Percentiles rank a stretch among this genome's conserved stretches.
These are phyloP conservation scores for Penicillium tannophilum DNA, from an alignment of 495 filamentous ascomycete species.

Conservation along the genomic window DNA sequence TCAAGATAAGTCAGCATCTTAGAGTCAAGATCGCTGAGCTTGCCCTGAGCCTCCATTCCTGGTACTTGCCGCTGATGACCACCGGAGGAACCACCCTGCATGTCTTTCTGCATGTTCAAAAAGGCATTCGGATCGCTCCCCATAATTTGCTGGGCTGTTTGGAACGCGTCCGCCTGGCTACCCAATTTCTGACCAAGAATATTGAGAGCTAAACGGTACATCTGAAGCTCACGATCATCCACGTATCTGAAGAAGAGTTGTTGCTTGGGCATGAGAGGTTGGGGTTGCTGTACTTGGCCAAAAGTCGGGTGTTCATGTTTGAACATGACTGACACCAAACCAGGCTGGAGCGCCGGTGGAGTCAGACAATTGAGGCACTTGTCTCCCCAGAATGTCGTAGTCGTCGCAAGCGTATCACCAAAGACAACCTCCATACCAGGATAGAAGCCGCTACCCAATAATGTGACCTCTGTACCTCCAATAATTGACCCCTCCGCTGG, in stretches of 20 bases:
- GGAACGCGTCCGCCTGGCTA: slow-evolving; percentile 52
- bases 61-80: slow-evolving; percentile 49
- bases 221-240: slow-evolving; percentile 75
- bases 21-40: slow-evolving; percentile 62
- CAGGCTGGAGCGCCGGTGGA: slow-evolving; percentile 70
- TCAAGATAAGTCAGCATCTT: slow-evolving; percentile 74
- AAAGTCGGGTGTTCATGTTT: slow-evolving; percentile 60
- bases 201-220: slow-evolving; percentile 51
- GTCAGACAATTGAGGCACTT: slow-evolving; percentile 81
- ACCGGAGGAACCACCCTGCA: slow-evolving; percentile 44
- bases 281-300: slow-evolving; percentile 44
- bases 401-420: slow-evolving; percentile 73
- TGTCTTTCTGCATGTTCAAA: slow-evolving; percentile 48
- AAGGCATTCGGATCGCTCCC: slow-evolving; percentile 48
- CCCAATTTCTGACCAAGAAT: slow-evolving; percentile 51
- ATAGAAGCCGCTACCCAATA: slow-evolving; percentile 77
- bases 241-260: slow-evolving; percentile 74
- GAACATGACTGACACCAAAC: slow-evolving; percentile 74
- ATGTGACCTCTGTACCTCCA: slow-evolving; percentile 84
- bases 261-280: slow-evolving; percentile 53
- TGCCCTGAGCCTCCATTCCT: slow-evolving; percentile 42
- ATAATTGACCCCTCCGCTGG: slow-evolving; percentile 77
- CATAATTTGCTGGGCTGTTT: slow-evolving; percentile 53
- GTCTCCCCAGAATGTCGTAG: slow-evolving; percentile 81
- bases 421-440: slow-evolving; percentile 85